Base-by-base conservation (phyloP, 2,329 filamentous ascomycete genomes). In the Blastomyces parvus region DNA sequence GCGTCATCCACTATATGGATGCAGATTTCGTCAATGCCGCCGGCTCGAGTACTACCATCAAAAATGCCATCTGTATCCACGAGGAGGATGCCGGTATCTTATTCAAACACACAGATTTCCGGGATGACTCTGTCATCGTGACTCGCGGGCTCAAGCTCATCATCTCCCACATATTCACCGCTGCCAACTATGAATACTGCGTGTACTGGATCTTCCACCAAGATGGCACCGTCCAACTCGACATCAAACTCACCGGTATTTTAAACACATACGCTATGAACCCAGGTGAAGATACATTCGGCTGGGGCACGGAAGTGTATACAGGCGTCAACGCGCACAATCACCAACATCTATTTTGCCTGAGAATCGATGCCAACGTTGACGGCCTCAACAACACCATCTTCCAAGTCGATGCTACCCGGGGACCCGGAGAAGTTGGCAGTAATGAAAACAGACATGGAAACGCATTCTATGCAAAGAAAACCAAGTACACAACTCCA, bases 41-140 rank as follows among this genome's bases (percentile, higher is more conserved):
- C 4, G 92, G 92, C 30, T 83, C 84, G n/a, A 81, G 89, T 36
- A 86, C 86, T 3, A 88, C 86, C 0, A 91, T 96, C 79, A 93
- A 96, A 81, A 96, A 96, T 72, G 92, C 92, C 46, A 88, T 97
- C 68, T 97, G 92, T 75, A 92, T 97, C 67, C 92, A 97, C 76
- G 92, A 97, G 74, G 92, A 97, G 78, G 92, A 97, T 67, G 85
- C 85, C 1, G 92, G 92, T 6, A 94, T 97, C 64, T 81, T 96
- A 0, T 96, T 95, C 84, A 97, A 97, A 79, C 90, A 95, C 78
- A 91, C 86, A 19, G 92, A 97, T 76, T 97, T 96, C 83, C 85
- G 92, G 46, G 92, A 97, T 72, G 88, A 94, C 53, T 93, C 89
- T 0, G 85, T 87, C 62, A 90, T 94, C 11, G 89, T 96, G 4